phyloP scores from a whole-genome alignment of 768 basidiomycete species.

The Phaeotremella skinneri region DNA sequence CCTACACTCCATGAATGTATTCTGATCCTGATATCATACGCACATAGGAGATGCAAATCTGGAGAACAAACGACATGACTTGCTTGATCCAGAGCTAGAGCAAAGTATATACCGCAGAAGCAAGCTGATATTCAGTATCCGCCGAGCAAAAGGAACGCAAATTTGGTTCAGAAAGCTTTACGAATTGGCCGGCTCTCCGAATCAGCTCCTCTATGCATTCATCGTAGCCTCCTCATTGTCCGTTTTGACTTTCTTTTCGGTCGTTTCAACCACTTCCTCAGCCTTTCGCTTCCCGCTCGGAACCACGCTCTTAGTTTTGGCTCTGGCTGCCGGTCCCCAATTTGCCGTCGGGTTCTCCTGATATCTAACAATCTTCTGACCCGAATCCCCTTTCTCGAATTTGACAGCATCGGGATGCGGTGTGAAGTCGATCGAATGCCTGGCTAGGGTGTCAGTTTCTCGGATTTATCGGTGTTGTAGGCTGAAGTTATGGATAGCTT shows the following conservation, averaged over 20 bases:
- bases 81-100: no score
- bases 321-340: conserved; percentile 76
- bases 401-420: conserved; percentile 63
- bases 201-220: conserved; percentile 8
- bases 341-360: conserved; percentile 81
- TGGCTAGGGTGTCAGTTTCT: conserved; percentile 3
- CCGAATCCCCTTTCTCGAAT: conserved; percentile 19
- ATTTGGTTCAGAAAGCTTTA: no score
- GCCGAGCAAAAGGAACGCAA: no score
- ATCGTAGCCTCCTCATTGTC: conserved; percentile 12
- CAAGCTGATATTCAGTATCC: no score
- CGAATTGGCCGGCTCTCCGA: no score
- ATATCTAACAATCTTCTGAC: conserved; percentile 41
- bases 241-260: conserved; percentile 4
- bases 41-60: no score
- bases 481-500: not conserved
- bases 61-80: no score
- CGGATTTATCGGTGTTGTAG: no score
- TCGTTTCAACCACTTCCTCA: conserved; percentile 5
- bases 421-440: conserved; percentile 66
- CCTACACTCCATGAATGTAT: no score
- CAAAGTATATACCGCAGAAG: no score
- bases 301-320: conserved; percentile 29
- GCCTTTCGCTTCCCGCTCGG: conserved; percentile 10
- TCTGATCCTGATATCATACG: no score